Base-by-base conservation (phyloP, 1,139 yeast genomes). In the Hansenula lynferdii region DNA sequence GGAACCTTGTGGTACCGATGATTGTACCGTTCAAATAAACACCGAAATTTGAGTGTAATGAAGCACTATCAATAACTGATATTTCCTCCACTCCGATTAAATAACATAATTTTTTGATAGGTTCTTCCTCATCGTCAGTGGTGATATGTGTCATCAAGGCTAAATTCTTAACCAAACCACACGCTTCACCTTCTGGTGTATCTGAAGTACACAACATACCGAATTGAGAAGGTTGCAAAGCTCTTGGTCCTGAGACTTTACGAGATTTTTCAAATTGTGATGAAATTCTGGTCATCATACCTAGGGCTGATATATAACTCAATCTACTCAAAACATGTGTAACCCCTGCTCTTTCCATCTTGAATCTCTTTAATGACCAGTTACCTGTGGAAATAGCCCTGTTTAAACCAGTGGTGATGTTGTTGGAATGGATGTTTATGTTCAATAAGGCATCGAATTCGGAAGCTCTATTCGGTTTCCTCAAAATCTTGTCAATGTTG, bases 171-270 rank as follows among this genome's bases (percentile, higher is more conserved):
- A 92, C 98, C 61, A 92, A 75, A 56, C 99, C 99, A 78, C 99
- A 92, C 1, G 99, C 98, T 62, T 94, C 99, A 72, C 99, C 99
- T 75, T 92, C 99, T 3, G 99, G 99, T 0, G 99, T 92, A 75
- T 92, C 99, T 0, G 97, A 86, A 8, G 98, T 89, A 72, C 99
- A 92, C 46, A 92, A 72, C 97, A 92, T 92, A 58, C 98, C 98
- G 62, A 92, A 92, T 64, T 92, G 98, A 2, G 98, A 94, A 11
- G 99, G 98, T 62, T 92, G 99, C 50, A 92, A 73, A 17, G 99
- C 97, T 75, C 99, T 85, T 31, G 99, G 99, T 38, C 99, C 99
- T 4, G 96, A 86, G 31, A 92, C 98, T 62, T 92, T 92, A 68
- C 99, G 75, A 3, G 97, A 89, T 61, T 92, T 92, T 63, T 92